Base-by-base conservation (phyloP, 148 eudicot species). In the Hydrangea macrophylla region DNA sequence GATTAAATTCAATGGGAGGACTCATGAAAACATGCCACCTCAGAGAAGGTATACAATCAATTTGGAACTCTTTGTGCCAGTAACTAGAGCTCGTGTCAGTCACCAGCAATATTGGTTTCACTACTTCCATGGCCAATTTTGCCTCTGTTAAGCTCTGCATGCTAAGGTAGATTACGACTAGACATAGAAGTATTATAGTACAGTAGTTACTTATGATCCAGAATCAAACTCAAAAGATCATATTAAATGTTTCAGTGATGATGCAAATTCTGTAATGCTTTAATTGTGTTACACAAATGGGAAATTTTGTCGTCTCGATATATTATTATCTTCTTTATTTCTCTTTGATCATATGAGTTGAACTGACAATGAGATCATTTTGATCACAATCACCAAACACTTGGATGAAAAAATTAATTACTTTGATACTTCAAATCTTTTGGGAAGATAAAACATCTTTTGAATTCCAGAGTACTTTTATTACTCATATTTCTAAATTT, bases 61-160 rank as follows among this genome's bases (percentile, higher is more conserved):
- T 80, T 53, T 51, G 69, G 51, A 86, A 72, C 36, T 86, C 65
- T 53, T 85, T 85, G 58, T 77, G 79, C 96, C 98, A 90, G 51
- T 66, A 69, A 23, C 42, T 70, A 64, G 65, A 72, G 75, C 77
- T 63, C 12, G 75, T 77, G 31, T 93, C 96, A 9, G 77, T 82
- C 58, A 93, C 88, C 60, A 93, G 55, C 81, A 93, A 71, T 17
- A 79, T 80, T 11, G 98, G 98, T 64, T 37, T 78, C 69, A 83
- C 87, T 26, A 72, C 71, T 25, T 93, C 82, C 73, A 93, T 77
- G 25, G 98, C 92, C 39, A 72, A 55, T 67, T 64, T 84, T 61
- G 92, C 81, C 74, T 93, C 98, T 62, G 85, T 88, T 72, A 79
- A 74, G 77, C 95, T 86, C 98, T 92, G 76, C 27, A 75, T 40